Percentiles rank a stretch among this genome's conserved stretches.
Evolutionary conservation across 2,329 filamentous ascomycete species (phyloP).

Genomic region (Fusarium miscanthi): DNA sequence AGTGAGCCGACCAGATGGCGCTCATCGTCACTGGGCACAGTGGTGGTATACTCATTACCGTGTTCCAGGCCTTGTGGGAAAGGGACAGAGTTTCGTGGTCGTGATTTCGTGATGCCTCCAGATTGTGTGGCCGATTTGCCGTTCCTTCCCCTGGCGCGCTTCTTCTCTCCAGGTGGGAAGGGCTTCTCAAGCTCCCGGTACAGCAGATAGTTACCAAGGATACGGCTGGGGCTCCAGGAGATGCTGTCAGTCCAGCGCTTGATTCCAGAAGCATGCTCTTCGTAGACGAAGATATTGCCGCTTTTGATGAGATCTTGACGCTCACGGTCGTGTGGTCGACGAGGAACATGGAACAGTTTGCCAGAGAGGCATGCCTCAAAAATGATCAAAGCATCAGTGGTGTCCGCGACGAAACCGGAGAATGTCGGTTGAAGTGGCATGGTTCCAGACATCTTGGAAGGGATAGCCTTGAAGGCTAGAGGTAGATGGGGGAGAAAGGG

Average conservation of each 20-base stretch:
- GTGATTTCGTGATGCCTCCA: conserved; percentile 51
- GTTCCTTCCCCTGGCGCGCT: conserved; percentile 78
- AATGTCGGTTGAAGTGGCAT: conserved; percentile 70
- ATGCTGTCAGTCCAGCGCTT: conserved; percentile 95
- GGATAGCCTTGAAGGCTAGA: background rate
- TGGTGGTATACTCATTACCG: conserved; percentile 32
- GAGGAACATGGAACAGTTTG: conserved; percentile 77
- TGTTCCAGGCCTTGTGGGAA: conserved; percentile 27
- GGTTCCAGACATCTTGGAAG: conserved; percentile 6
- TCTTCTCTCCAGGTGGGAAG: conserved; percentile 86
- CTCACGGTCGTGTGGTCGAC: conserved; percentile 88
- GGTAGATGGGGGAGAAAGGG: background rate
- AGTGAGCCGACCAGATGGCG: conserved; percentile 78
- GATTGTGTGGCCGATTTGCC: conserved; percentile 55
- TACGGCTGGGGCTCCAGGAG: conserved; percentile 89
- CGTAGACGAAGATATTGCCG: conserved; percentile 90
- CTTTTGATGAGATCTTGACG: conserved; percentile 80
- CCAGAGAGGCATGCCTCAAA: conserved; percentile 83
- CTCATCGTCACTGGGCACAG: conserved; percentile 45
- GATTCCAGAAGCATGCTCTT: conserved; percentile 89
- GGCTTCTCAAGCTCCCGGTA: conserved; percentile 84
- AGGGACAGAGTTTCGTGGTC: conserved; percentile 37
- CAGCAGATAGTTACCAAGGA: conserved; percentile 85
- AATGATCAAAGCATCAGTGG: conserved; percentile 80
- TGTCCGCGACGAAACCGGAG: conserved; percentile 74